Percentiles rank a stretch among this genome's conserved stretches.
These are phyloP conservation scores for Melaleuca alternifolia DNA, from an alignment of 345 rosid species.

Conservation along the genomic window DNA sequence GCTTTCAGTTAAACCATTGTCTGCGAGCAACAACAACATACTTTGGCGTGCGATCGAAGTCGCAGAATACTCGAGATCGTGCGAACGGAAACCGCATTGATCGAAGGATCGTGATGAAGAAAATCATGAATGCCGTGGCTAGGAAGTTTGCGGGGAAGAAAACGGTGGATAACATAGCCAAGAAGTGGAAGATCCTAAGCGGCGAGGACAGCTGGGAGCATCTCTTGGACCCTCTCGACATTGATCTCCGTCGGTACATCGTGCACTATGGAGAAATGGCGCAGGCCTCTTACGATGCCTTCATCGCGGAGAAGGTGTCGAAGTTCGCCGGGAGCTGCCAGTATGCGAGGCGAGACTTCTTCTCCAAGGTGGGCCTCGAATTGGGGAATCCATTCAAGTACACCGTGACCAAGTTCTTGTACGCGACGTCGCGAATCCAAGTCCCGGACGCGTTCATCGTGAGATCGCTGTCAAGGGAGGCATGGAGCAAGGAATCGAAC, in stretches of 20 bases:
- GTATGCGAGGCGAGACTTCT: constrained; percentile 43
- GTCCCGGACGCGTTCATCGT: constrained; percentile 64
- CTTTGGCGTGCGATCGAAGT: not conserved
- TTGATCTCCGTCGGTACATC: constrained; percentile 55
- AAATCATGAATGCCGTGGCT: not conserved
- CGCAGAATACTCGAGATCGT: not conserved
- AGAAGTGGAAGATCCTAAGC: constrained; percentile 56
- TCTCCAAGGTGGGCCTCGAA: constrained; percentile 42
- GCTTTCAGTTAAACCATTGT: not conserved
- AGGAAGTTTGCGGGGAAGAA: constrained; percentile 18
- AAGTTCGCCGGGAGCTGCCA: constrained; percentile 55
- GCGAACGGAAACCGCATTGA: not conserved
- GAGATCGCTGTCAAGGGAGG: constrained; percentile 55
- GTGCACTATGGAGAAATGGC: constrained; percentile 87
- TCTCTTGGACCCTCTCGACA: constrained; percentile 56
- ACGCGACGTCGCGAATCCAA: constrained; percentile 48
- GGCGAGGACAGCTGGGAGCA: constrained; percentile 55
- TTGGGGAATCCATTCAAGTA: constrained; percentile 54
- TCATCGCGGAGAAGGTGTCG: constrained; percentile 45
- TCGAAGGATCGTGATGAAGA: not conserved
- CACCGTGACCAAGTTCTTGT: constrained; percentile 54
- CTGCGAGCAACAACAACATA: not conserved
- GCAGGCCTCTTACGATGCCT: constrained; percentile 64
- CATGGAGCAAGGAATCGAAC: constrained; percentile 78
- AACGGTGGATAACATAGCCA: constrained; percentile 13